Evolutionary conservation across 768 basidiomycete genomes (phyloP).

Genomic region (Cyclocybe aegerita): DNA sequence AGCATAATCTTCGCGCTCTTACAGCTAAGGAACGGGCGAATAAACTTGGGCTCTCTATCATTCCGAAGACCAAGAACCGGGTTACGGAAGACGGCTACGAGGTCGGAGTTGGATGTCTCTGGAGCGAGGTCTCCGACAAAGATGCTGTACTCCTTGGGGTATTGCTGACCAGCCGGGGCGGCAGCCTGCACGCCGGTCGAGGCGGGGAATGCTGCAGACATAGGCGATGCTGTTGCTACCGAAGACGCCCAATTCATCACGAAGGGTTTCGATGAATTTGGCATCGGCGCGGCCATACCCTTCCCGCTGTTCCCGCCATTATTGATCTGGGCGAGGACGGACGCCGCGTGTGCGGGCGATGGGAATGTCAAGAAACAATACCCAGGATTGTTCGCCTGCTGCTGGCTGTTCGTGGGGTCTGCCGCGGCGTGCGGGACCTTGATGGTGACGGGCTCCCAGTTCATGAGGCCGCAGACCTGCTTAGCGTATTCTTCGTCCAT

Average conservation of each 20-base stretch:
- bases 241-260: conserved; percentile 74
- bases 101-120: conserved; percentile 91
- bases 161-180: conserved; percentile 45
- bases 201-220: conserved; percentile 30
- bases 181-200: conserved; percentile 21
- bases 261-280: conserved; percentile 82
- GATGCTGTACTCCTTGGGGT: conserved; percentile 86
- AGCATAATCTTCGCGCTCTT: conserved; percentile 97
- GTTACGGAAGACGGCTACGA: conserved; percentile 92
- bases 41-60: conserved; percentile 86
- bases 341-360: conserved; percentile 63
- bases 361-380: conserved; percentile 90
- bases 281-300: conserved; percentile 60
- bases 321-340: conserved; percentile 69
- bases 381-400: conserved; percentile 77
- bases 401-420: conserved; percentile 53
- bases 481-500: conserved; percentile 96
- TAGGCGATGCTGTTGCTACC: conserved; percentile 30
- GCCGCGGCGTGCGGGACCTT: conserved; percentile 67
- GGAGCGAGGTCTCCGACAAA: conserved; percentile 94
- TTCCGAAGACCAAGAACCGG: conserved; percentile 83
- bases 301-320: conserved; percentile 35
- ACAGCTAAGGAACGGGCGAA: conserved; percentile 86
- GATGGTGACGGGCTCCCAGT: conserved; percentile 78
- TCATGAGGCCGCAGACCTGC: conserved; percentile 83